Conservation (phyloP, 2,329 filamentous ascomycete species). For the Monosporascus sp. region DNA sequence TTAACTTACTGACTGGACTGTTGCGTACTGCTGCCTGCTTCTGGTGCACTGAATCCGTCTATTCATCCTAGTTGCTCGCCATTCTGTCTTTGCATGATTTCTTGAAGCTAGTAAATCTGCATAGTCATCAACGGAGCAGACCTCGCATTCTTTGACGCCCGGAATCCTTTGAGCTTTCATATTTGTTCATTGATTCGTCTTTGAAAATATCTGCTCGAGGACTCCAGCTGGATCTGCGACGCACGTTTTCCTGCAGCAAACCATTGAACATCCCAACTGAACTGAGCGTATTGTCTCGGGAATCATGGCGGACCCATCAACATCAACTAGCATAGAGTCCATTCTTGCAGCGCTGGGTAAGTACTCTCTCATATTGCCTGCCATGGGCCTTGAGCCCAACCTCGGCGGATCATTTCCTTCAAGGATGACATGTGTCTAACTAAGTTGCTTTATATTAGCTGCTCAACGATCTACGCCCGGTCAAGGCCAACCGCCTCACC, state of each 20-base stretch:
- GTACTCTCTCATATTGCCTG: not conserved
- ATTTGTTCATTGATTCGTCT: not conserved
- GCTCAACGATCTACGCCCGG: slow-evolving; percentile 41
- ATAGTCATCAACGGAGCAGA: not conserved
- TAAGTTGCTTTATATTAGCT: slow-evolving; percentile 24
- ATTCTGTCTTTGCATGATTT: not conserved
- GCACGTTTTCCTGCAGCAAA: not conserved
- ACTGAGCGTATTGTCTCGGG: not conserved
- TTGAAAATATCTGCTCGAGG: not conserved
- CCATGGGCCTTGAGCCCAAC: slow-evolving; percentile 4
- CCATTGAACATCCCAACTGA: not conserved
- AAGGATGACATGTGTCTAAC: slow-evolving; percentile 11
- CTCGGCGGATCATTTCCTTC: slow-evolving; percentile 12
- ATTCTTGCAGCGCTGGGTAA: slow-evolving; percentile 1
- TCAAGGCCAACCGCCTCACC: slow-evolving; percentile 35
- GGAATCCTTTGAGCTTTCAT: not conserved
- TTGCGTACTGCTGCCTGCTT: not conserved
- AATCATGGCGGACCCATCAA: not conserved
- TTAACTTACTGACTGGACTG: not conserved
- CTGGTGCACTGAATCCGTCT: not conserved
- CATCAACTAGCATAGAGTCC: not conserved
- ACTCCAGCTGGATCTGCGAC: not conserved
- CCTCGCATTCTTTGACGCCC: not conserved
- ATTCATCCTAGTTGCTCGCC: not conserved
- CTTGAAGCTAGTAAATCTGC: not conserved